A percentile compares a stretch with the other conserved stretches of the same genome.
These are phyloP conservation scores for Barnettozyma californica DNA, from an alignment of 805 yeast species.

Conservation along the genomic window DNA sequence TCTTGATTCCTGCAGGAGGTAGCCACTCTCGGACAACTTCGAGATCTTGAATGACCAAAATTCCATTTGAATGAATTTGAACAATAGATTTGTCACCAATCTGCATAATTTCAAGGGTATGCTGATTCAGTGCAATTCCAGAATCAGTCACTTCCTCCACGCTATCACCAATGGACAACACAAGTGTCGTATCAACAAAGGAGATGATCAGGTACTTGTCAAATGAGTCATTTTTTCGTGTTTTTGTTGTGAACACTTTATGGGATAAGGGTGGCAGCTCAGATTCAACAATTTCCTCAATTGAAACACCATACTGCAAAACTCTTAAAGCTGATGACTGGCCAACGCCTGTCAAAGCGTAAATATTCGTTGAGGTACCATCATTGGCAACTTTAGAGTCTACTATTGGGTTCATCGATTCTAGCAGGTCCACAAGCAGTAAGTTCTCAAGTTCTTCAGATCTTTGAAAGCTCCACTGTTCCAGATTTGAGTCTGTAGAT, in stretches of 20 bases:
- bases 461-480: constrained; percentile 25
- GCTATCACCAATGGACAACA: constrained; percentile 72
- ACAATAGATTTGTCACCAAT: constrained; percentile 58
- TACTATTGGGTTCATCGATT: constrained; percentile 45
- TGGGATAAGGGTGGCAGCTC: constrained; percentile 66
- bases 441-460: constrained; percentile 45
- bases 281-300: constrained; percentile 62
- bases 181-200: constrained; percentile 60
- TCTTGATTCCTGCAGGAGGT: constrained; percentile 71
- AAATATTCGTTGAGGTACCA: constrained; percentile 35
- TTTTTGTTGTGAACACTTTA: constrained; percentile 58
- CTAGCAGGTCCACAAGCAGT: constrained; percentile 47
- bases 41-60: constrained; percentile 46
- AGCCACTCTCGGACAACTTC: constrained; percentile 52
- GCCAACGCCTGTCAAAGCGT: constrained; percentile 38
- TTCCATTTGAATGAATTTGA: constrained; percentile 69
- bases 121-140: constrained; percentile 47
- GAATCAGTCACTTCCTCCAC: constrained; percentile 72
- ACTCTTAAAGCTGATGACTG: constrained; percentile 42
- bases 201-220: constrained; percentile 67
- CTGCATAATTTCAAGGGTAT: constrained; percentile 65
- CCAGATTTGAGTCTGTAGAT: constrained; percentile 29
- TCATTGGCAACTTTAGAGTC: constrained; percentile 32
- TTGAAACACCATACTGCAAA: constrained; percentile 52
- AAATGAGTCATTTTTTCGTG: constrained; percentile 35